phyloP scores from a whole-genome alignment of 345 rosid species.

The Aquilaria sinensis region DNA sequence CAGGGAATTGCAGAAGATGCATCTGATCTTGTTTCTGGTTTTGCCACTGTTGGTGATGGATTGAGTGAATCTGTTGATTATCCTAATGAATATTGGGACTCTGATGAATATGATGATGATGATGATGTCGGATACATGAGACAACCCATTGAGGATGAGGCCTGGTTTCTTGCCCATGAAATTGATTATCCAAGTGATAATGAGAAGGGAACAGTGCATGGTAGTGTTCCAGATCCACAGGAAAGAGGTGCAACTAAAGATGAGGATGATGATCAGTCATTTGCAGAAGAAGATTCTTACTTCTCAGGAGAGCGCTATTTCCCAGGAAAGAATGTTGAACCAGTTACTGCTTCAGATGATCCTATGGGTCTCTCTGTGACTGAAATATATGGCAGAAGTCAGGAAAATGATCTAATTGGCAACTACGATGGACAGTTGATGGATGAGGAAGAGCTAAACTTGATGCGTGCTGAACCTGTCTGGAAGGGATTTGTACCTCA shows the following conservation, averaged over 20 bases:
- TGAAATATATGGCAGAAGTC: conserved; percentile 54
- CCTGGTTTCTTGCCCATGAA: conserved; percentile 99
- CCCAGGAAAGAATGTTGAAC: conserved; percentile 58
- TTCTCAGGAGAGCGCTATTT: conserved; percentile 83
- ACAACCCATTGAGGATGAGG: conserved; percentile 97
- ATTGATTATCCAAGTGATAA: conserved; percentile 98
- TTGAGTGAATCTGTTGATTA: conserved; percentile 89
- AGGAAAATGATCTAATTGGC: conserved; percentile 55
- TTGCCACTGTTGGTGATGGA: conserved; percentile 97
- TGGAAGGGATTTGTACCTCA: conserved; percentile 97
- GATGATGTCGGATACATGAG: conserved; percentile 96
- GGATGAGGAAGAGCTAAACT: conserved; percentile 75
- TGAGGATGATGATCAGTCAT: conserved; percentile 88
- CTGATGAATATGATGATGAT: conserved; percentile 97
- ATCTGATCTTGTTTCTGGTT: conserved; percentile 95
- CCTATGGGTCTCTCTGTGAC: conserved; percentile 59
- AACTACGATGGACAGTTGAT: conserved; percentile 83
- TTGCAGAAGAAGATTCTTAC: conserved; percentile 92
- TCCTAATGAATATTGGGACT: conserved; percentile 95
- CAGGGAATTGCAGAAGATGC: conserved; percentile 97
- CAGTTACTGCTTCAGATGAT: conserved; percentile 63
- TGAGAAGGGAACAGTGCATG: conserved; percentile 81
- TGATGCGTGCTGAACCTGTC: conserved; percentile 82
- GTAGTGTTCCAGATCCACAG: conserved; percentile 79
- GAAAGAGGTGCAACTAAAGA: conserved; percentile 74